These are phyloP conservation scores for Dictyophora rubrovolvata DNA, from an alignment of 768 basidiomycete genomes.

Conservation along the genomic window DNA sequence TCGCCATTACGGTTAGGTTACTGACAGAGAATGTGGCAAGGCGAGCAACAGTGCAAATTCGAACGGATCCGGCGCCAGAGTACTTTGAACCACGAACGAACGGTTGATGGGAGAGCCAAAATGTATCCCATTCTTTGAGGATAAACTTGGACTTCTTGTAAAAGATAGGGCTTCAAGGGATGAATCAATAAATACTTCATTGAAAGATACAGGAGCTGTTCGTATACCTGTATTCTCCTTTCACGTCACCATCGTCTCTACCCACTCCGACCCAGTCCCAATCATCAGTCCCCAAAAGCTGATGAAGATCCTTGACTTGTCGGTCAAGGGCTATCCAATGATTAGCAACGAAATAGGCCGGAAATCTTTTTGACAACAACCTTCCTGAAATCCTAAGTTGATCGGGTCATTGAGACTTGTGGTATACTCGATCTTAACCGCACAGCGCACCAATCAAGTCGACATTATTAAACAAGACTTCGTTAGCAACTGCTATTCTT, in stretches of 20 bases:
- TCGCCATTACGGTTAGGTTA: slow-evolving; percentile 4
- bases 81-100: slow-evolving; percentile 35
- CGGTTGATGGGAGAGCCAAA: slow-evolving; percentile 48
- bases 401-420: background rate
- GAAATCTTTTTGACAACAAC: background rate
- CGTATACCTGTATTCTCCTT: slow-evolving; percentile 40
- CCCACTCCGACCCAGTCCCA: slow-evolving; percentile 57
- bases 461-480: slow-evolving; percentile 31
- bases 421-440: background rate
- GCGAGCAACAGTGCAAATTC: slow-evolving; percentile 38
- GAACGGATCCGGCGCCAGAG: slow-evolving; percentile 40
- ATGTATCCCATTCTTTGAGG: slow-evolving; percentile 34
- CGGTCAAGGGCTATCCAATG: slow-evolving; percentile 30
- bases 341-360: background rate
- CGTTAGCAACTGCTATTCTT: slow-evolving; percentile 36
- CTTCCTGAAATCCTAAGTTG: slow-evolving; percentile 38
- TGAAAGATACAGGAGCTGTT: background rate
- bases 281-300: slow-evolving; percentile 38
- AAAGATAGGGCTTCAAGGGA: slow-evolving; percentile 38
- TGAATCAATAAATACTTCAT: background rate
- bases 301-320: slow-evolving; percentile 46
- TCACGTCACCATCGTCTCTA: slow-evolving; percentile 43
- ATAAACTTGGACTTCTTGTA: slow-evolving; percentile 38
- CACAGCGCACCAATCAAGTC: slow-evolving; percentile 29
- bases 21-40: slow-evolving; percentile 20